Evolutionary conservation across 352 stramenopile genomes (phyloP).

Genomic region (Elongisporangium prolatum): DNA sequence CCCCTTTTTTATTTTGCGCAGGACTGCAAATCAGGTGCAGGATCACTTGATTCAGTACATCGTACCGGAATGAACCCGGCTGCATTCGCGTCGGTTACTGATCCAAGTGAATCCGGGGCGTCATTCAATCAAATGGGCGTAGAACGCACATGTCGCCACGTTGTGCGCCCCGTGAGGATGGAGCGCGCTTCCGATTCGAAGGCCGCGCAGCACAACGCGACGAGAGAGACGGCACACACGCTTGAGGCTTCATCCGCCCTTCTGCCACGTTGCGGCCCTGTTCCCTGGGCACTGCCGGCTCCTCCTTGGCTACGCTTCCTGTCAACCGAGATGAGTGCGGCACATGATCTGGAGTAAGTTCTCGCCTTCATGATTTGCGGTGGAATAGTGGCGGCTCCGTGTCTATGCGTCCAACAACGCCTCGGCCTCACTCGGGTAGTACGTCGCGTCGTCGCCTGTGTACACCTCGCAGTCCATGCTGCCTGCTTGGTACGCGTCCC

Average conservation of each 20-base stretch:
- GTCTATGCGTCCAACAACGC: conserved; percentile 4
- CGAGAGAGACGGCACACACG: not conserved
- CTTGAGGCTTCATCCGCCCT: not conserved
- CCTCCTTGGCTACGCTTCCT: not conserved
- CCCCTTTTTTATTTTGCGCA: not conserved
- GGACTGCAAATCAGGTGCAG: not conserved
- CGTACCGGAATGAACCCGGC: not conserved
- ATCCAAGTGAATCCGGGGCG: not conserved
- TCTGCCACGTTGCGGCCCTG: not conserved
- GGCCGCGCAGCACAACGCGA: not conserved
- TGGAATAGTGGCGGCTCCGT: conserved; percentile 3
- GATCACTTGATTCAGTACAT: not conserved
- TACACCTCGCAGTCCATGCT: conserved; percentile 1
- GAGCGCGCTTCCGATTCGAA: not conserved
- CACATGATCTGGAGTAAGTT: not conserved
- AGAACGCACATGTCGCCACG: not conserved
- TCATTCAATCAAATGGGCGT: not conserved
- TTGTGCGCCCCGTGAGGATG: not conserved
- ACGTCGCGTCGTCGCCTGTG: conserved; percentile 9
- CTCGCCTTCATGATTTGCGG: not conserved
- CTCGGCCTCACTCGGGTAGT: conserved; percentile 10
- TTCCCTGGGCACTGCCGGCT: not conserved
- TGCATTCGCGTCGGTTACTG: not conserved
- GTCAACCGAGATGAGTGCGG: not conserved
- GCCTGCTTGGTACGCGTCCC: conserved; percentile 1